Evolutionary conservation across 805 yeast genomes (phyloP), one percentile per base, ranked within the genome.

Genomic region (Osmozyma mogii): DNA sequence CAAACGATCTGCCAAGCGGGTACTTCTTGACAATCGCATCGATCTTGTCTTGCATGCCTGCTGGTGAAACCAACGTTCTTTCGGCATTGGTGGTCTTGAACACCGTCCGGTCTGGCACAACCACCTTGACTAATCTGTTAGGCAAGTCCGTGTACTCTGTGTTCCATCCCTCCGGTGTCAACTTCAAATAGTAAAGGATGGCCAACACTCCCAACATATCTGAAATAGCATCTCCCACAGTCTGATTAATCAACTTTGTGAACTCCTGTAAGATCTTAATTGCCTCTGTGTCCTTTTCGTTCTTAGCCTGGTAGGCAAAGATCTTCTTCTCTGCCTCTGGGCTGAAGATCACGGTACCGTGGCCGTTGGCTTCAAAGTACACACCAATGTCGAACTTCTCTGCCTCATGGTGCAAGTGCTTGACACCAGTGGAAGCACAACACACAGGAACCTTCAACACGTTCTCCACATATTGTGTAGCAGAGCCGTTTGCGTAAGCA

Each of bases 341-440:
- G 4, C 84, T 75, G 51, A 92, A 92, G 13, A 85, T 65, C 5
- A 89, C 94, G 0, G 98, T 92, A 9, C 98, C 98, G 51, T 92
- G 98, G n/a, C 98, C 98, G 52, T 92, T 92, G 31, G 98, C 98
- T 61, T 92, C 98, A 46, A 92, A 92, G 58, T 92, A 92, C 10
- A 92, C 78, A 15, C 98, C 98, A 37, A 89, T 70, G 47, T 87
- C 97, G 49, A 72, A 92, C 24, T 75, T 68, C 36, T 70, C 74
- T 1, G 94, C 92, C 29, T 87, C 94, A 49, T 89, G 96, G 52
- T 92, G 98, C 40, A 92, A 64, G 58, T 92, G 95, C 56, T 92
- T 92, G 20, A 92, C 98, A 22, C 98, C 98, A 2, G 98, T 92
- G 24, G 95, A 80, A 0, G 97, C 84, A 54, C 89, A 84, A 1